These are phyloP conservation scores for Hypoxylon fragiforme DNA, from an alignment of 495 filamentous ascomycete genomes.

Conservation along the genomic window DNA sequence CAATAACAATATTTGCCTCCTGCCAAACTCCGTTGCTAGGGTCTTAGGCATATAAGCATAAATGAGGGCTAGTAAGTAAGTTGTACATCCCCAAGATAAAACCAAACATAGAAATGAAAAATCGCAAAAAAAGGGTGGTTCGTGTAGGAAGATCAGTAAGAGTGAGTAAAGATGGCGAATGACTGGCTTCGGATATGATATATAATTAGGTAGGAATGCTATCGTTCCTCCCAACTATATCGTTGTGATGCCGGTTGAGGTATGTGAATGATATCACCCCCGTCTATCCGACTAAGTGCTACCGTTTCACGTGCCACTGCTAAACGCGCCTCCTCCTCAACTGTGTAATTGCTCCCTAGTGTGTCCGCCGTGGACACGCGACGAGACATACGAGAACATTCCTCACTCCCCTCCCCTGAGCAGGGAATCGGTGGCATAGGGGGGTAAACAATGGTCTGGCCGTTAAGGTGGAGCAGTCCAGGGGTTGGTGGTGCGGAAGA, in stretches of 20 bases:
- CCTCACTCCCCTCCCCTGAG: slow-evolving; percentile 9
- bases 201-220: slow-evolving; percentile 9
- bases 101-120: not conserved
- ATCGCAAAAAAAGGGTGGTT: no score
- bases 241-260: slow-evolving; percentile 54
- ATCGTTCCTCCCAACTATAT: slow-evolving; percentile 56
- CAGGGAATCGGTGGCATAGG: slow-evolving; percentile 24
- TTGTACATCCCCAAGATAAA: not conserved
- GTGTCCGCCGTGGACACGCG: slow-evolving; percentile 47
- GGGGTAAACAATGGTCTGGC: slow-evolving; percentile 27
- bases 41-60: slow-evolving; percentile 23
- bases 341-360: slow-evolving; percentile 55
- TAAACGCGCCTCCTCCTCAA: slow-evolving; percentile 51
- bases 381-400: slow-evolving; percentile 6
- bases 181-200: slow-evolving; percentile 1
- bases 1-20: slow-evolving; percentile 14
- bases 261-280: slow-evolving; percentile 53
- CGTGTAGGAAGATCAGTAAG: not conserved
- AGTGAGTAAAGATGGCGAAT: not conserved
- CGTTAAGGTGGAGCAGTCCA: slow-evolving; percentile 40
- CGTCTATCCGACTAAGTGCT: slow-evolving; percentile 33
- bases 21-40: slow-evolving; percentile 35
- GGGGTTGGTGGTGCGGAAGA: slow-evolving; percentile 37
- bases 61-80: slow-evolving; percentile 3
- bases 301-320: slow-evolving; percentile 32